phyloP scores from a whole-genome alignment of 306 rosid genomes.

The Cicer yamashitae region DNA sequence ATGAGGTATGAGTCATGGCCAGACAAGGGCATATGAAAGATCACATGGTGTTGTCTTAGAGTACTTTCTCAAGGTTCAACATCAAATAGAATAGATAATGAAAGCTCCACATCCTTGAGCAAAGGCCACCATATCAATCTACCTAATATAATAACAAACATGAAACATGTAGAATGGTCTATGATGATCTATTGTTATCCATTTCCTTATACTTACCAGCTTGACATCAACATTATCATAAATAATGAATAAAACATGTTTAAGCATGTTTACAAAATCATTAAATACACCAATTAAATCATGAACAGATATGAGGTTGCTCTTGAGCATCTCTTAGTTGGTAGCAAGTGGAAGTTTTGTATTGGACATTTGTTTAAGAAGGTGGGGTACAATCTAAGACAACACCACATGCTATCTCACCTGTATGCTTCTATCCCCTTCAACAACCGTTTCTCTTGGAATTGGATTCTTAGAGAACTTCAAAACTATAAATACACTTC shows the following conservation, averaged over 20 bases:
- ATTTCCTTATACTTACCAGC: slow-evolving; percentile 13
- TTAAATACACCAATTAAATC: background rate
- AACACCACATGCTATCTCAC: background rate
- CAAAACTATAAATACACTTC: background rate
- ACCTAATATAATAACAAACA: background rate
- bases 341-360: too few relatives aligned
- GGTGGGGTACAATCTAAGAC: slow-evolving; percentile 10
- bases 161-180: background rate
- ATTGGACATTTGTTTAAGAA: background rate
- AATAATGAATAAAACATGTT: slow-evolving; percentile 24
- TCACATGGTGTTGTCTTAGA: slow-evolving; percentile 51
- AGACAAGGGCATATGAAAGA: slow-evolving; percentile 28
- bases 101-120: background rate
- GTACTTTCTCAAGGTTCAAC: slow-evolving; percentile 1
- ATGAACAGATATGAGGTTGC: background rate
- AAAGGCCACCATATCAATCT: background rate
- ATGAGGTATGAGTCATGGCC: background rate
- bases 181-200: background rate
- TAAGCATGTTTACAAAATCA: slow-evolving; percentile 32
- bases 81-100: background rate
- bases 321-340: too few relatives aligned
- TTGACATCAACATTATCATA: background rate
- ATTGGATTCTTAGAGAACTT: background rate
- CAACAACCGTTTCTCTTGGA: too few relatives aligned
- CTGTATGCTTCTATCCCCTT: too few relatives aligned